Conservation (phyloP, 208 protist genomes). For the Crithidia expoeki region DNA sequence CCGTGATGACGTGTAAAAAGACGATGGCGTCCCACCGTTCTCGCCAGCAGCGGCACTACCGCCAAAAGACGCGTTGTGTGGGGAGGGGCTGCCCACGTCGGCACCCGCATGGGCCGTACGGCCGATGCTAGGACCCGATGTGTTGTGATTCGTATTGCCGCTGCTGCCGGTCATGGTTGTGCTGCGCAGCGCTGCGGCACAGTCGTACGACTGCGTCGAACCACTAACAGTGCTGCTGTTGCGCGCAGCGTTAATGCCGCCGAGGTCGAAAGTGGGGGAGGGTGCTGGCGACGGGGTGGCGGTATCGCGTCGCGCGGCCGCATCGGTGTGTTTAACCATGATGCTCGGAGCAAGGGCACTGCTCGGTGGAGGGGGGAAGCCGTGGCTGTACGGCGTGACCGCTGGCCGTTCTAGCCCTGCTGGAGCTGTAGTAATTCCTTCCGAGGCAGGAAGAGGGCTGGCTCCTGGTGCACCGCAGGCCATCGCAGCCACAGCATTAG, state of each 20-base stretch:
- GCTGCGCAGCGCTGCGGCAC: constrained; percentile 20
- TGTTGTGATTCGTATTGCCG: neutral
- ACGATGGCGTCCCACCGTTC: neutral
- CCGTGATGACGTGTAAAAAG: constrained; percentile 18
- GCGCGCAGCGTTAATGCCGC: neutral
- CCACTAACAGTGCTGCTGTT: neutral
- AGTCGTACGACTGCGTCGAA: constrained; percentile 21
- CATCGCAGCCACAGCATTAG: neutral
- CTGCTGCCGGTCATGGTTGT: constrained; percentile 17
- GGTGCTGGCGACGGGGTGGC: neutral
- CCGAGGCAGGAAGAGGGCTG: neutral
- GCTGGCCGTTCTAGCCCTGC: neutral
- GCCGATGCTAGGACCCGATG: neutral
- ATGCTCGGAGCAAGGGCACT: constrained; percentile 16
- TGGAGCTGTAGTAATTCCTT: neutral
- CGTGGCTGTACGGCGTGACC: constrained; percentile 9
- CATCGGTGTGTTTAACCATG: constrained; percentile 20
- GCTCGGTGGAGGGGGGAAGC: constrained; percentile 7
- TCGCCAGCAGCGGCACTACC: too few relatives aligned
- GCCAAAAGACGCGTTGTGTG: neutral
- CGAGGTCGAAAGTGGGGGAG: neutral
- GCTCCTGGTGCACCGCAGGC: neutral
- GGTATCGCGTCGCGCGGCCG: neutral
- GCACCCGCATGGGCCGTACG: neutral
- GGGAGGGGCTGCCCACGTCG: constrained; percentile 16